A percentile compares a stretch with the other conserved stretches of the same genome.
These are phyloP conservation scores for Talaromyces sp. DNA, from an alignment of 2,329 filamentous ascomycete species.

Conservation along the genomic window DNA sequence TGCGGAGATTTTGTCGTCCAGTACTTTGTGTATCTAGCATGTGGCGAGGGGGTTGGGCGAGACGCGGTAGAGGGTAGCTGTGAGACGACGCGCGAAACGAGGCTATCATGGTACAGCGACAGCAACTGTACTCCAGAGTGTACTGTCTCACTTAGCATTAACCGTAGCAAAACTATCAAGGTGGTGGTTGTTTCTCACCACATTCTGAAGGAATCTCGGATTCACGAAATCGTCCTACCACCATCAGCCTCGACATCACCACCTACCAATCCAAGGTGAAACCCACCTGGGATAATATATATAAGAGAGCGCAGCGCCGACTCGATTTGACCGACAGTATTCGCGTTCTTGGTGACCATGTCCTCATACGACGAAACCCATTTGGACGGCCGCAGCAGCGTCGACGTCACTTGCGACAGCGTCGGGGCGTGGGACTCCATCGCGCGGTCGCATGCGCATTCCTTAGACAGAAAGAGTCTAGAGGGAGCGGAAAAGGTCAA, in stretches of 20 bases:
- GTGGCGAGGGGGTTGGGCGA: slow-evolving; percentile 48
- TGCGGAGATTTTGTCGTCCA: slow-evolving; percentile 57
- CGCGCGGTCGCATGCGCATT: not conserved
- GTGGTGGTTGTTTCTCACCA: slow-evolving; percentile 39
- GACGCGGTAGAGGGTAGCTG: slow-evolving; percentile 49
- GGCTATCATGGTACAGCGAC: slow-evolving; percentile 84
- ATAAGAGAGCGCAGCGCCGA: slow-evolving; percentile 86
- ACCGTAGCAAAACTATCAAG: not conserved
- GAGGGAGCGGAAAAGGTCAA: not conserved
- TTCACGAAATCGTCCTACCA: slow-evolving; percentile 50
- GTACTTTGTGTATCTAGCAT: slow-evolving; percentile 59
- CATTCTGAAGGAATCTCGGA: slow-evolving; percentile 94
- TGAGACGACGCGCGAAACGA: slow-evolving; percentile 63
- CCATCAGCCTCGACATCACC: not conserved
- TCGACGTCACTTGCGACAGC: slow-evolving; percentile 22
- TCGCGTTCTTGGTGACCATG: slow-evolving; percentile 91
- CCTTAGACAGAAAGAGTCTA: no score
- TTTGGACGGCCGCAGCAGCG: slow-evolving; percentile 31
- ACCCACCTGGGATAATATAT: slow-evolving; percentile 78
- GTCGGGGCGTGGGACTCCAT: slow-evolving; percentile 29
- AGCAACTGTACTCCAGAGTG: slow-evolving; percentile 86
- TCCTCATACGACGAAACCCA: slow-evolving; percentile 46
- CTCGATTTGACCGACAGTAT: slow-evolving; percentile 91
- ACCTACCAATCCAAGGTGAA: not conserved
- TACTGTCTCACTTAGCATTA: slow-evolving; percentile 37